These are phyloP conservation scores for Ceratocystis destructans DNA, from an alignment of 2,329 filamentous ascomycete species.

Conservation along the genomic window DNA sequence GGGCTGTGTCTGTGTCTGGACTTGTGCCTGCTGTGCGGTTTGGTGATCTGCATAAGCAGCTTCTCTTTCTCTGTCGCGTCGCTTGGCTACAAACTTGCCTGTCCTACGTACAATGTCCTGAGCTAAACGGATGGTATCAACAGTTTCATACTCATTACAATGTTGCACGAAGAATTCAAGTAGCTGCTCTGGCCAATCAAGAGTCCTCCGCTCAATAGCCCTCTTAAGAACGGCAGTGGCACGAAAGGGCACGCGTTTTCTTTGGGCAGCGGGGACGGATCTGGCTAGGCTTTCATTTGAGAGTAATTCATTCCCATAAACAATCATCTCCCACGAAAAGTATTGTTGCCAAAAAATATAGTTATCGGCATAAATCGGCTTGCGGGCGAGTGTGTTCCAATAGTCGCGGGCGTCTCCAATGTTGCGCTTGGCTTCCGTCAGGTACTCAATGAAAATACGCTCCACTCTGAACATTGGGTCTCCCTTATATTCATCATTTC, in stretches of 20 bases:
- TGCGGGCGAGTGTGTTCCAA: slow-evolving; percentile 56
- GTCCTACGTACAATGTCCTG: slow-evolving; percentile 60
- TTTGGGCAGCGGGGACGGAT: neutral
- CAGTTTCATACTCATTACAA: slow-evolving; percentile 81
- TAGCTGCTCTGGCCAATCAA: slow-evolving; percentile 67
- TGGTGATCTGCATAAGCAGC: slow-evolving; percentile 34
- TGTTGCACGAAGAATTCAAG: slow-evolving; percentile 62
- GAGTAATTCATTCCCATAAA: slow-evolving; percentile 32
- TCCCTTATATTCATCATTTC: slow-evolving; percentile 58
- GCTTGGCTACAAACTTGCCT: slow-evolving; percentile 47
- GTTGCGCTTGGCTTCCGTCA: slow-evolving; percentile 70
- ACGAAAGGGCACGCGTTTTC: slow-evolving; percentile 45
- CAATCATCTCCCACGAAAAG: slow-evolving; percentile 79
- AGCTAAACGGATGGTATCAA: slow-evolving; percentile 58
- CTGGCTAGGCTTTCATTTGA: slow-evolving; percentile 29
- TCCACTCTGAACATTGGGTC: slow-evolving; percentile 82
- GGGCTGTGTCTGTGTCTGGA: slow-evolving; percentile 13
- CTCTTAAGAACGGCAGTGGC: slow-evolving; percentile 66
- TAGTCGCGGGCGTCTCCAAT: slow-evolving; percentile 61
- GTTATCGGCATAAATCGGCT: slow-evolving; percentile 55
- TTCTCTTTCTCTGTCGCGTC: slow-evolving; percentile 51
- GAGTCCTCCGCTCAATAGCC: slow-evolving; percentile 45
- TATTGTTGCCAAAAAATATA: slow-evolving; percentile 92
- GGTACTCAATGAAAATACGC: slow-evolving; percentile 80
- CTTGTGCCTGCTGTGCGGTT: slow-evolving; percentile 21